A percentile compares a stretch with the other conserved stretches of the same genome.
phyloP scores from a whole-genome alignment of 2,329 filamentous ascomycete species.

The Diplodia intermedia region DNA sequence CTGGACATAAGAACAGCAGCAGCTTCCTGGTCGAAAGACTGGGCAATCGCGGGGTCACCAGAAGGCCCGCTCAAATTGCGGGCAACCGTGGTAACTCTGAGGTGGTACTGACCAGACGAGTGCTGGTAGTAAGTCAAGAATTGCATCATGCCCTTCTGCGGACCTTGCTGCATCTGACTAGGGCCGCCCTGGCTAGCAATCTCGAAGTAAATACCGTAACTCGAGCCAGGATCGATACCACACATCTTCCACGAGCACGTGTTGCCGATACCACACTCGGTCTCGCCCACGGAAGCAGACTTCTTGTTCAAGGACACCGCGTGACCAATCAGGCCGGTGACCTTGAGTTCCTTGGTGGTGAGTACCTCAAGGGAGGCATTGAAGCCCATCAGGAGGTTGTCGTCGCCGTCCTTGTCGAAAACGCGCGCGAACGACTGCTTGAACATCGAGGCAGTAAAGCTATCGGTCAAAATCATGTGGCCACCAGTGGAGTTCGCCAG shows the following conservation, averaged over 20 bases:
- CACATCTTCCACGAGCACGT: conserved; percentile 99
- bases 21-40: conserved; percentile 98
- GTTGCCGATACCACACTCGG: conserved; percentile 97
- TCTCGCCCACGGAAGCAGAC: conserved; percentile 94
- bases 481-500: conserved; percentile 95
- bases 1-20: conserved; percentile 98
- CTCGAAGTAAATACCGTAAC: conserved; percentile 97
- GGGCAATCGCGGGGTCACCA: conserved; percentile 91
- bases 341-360: conserved; percentile 97
- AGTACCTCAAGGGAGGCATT: conserved; percentile 95
- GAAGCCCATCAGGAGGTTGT: conserved; percentile 97
- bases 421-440: conserved; percentile 97
- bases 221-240: conserved; percentile 90
- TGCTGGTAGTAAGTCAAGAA: conserved; percentile 99
- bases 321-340: conserved; percentile 95
- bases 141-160: conserved; percentile 94
- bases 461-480: conserved; percentile 98
- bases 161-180: conserved; percentile 80
- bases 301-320: conserved; percentile 98
- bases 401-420: conserved; percentile 94
- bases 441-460: conserved; percentile 99
- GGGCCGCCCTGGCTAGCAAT: conserved; percentile 93
- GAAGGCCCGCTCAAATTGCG: conserved; percentile 90
- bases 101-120: conserved; percentile 92
- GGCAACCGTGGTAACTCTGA: conserved; percentile 92